Evolutionary conservation across 2,329 filamentous ascomycete species (phyloP).

Genomic region (Colletotrichum filicis): DNA sequence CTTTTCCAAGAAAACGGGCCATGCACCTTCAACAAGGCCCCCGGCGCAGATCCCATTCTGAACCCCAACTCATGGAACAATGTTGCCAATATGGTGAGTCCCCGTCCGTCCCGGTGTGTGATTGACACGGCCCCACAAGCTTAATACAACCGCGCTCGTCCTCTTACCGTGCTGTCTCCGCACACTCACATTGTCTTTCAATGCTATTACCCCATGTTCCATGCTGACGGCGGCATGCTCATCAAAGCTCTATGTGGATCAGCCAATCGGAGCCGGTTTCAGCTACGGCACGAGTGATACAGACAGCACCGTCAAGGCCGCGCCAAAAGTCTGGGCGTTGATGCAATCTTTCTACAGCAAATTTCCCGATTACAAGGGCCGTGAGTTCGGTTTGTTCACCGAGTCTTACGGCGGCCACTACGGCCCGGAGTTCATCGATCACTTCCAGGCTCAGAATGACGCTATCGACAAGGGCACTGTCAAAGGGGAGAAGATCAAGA

Average conservation of each 20-base stretch:
- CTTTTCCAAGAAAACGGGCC: slow-evolving; percentile 57
- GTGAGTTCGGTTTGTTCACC: slow-evolving; percentile 65
- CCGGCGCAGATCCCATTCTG: slow-evolving; percentile 47
- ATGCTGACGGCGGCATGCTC: slow-evolving; percentile 10
- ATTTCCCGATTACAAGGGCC: slow-evolving; percentile 71
- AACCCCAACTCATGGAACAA: slow-evolving; percentile 57
- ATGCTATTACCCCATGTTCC: neutral
- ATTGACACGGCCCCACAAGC: neutral
- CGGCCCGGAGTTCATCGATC: slow-evolving; percentile 65
- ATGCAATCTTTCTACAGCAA: slow-evolving; percentile 70
- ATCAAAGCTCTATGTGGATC: slow-evolving; percentile 36
- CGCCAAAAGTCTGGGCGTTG: slow-evolving; percentile 65
- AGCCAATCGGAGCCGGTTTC: slow-evolving; percentile 46
- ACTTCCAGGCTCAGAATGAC: slow-evolving; percentile 68
- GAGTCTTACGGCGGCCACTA: slow-evolving; percentile 70
- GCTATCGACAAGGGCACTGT: slow-evolving; percentile 55
- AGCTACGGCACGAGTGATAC: slow-evolving; percentile 41
- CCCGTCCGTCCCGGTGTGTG: neutral
- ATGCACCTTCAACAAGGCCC: slow-evolving; percentile 52
- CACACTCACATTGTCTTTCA: neutral
- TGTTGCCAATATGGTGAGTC: slow-evolving; percentile 51
- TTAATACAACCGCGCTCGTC: slow-evolving; percentile 36
- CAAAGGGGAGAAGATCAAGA: slow-evolving; percentile 55
- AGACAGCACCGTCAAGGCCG: slow-evolving; percentile 56
- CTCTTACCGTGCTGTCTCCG: slow-evolving; percentile 45